Conservation (phyloP, 805 yeast species). For the Priceomyces fermenticarens region DNA sequence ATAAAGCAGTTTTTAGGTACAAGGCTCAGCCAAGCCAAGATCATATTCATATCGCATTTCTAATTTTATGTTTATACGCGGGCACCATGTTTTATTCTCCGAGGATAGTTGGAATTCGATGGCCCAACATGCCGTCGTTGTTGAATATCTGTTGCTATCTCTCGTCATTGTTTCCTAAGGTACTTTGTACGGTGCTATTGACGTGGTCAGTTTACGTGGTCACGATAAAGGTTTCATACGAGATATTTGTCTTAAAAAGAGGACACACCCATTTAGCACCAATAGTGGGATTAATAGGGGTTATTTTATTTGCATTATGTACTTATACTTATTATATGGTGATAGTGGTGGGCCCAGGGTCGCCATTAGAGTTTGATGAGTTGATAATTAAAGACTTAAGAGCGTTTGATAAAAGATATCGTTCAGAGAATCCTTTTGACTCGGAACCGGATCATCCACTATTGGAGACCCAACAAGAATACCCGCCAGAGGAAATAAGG, state of each 20-base stretch:
- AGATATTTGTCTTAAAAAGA: conserved; percentile 11
- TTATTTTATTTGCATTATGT: conserved; percentile 31
- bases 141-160: conserved; percentile 3
- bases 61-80: no score
- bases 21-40: no score
- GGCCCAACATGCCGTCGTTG: conserved; percentile 1
- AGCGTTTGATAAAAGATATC: conserved; percentile 9
- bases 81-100: not conserved
- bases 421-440: conserved; percentile 13
- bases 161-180: conserved; percentile 44
- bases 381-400: conserved; percentile 26
- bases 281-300: conserved; percentile 18
- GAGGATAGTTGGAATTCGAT: conserved; percentile 1
- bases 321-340: conserved; percentile 53
- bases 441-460: conserved; percentile 5
- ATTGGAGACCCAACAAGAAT: conserved; percentile 2
- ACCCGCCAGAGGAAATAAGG: conserved; percentile 34
- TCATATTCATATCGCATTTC: no score
- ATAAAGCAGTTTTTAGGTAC: no score
- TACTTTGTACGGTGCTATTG: conserved; percentile 38
- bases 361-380: conserved; percentile 56
- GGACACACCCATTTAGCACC: conserved; percentile 11
- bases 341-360: conserved; percentile 58
- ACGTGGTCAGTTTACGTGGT: conserved; percentile 49
- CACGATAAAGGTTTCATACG: conserved; percentile 12